Evolutionary conservation across 2,329 filamentous ascomycete species (phyloP), one percentile per base, ranked within the genome.

Genomic region (Fusarium abutilonis): DNA sequence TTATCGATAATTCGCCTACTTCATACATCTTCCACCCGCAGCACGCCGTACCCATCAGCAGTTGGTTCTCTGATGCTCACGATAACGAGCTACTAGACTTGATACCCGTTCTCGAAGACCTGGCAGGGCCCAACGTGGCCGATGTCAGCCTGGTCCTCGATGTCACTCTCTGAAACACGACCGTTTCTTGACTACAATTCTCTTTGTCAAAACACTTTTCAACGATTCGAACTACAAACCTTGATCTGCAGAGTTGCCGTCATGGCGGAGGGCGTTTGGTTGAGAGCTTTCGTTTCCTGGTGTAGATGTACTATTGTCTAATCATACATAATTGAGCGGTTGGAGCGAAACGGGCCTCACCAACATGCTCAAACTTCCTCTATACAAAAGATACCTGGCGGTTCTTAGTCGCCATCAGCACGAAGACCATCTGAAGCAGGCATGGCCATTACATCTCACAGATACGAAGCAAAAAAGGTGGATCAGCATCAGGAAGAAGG

Each of bases 21-120:
- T 98, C 94, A 11, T 99, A 99, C 81, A 98, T 99, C 72, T 99
- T 99, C 85, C 95, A 99, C 75, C 95, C 95, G 21, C 94, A 99
- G 80, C 95, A 99, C 76, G 95, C 95, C 60, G 94, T 99, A 45
- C 95, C 95, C 23, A 99, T 99, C 80, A 97, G 93, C 85, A 98
- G 94, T 83, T 99, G 95, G 95, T 99, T 99, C 81, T 97, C 93
- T 67, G 95, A 99, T 79, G 95, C 95, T 61, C 95, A 99, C 78
- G 95, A 99, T 81, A 99, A 99, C 79, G 95, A 99, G 83, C 85
- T 99, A 62, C 84, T 99, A 72, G 95, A 99, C 76, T 83, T 99
- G 71, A 98, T 99, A 76, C 95, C 95, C 49, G 95, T 99, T 71
- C 92, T 99, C 67, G 95, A 99, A 83, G 95, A 99, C 78, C 84